Evolutionary conservation across 257 asterid species (phyloP), one percentile per base, ranked within the genome.

Genomic region (Salvia miltiorrhiza): DNA sequence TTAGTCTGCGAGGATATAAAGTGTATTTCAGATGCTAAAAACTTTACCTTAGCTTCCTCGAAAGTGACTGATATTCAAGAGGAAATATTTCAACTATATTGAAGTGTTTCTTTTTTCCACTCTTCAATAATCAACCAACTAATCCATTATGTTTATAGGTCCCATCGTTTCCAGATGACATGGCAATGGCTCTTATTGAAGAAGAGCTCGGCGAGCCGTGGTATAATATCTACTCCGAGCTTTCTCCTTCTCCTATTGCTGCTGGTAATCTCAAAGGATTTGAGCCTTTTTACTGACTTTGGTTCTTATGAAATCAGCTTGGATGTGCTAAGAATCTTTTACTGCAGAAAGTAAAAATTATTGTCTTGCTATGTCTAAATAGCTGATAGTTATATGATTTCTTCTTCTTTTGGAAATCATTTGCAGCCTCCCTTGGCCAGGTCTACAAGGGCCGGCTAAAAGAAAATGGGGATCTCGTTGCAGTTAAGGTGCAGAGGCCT

Each of bases 181-280:
- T 89, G 59, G 97, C 99, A 39, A 94, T 94, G 99, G 90, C 99
- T 82, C 90, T 91, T 64, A 62, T 94, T 67, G 99, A 91, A 81
- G 97, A 91, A 85, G 97, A 94, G 84, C 95, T 94, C 77, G 99
- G 97, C 75, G 83, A 83, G 81, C 99, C 99, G 3, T 94, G 99
- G 99, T 13, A 64, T 55, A 75, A 94, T 74, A 7, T 87, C 53
- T 94, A 91, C 80, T 89, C 97, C 2, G 99, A 94, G 74, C 99
- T 94, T 79, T 87, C 99, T 70, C 28, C 97, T 41, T 94, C 99
- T 28, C 99, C 99, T 30, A 94, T 94, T 70, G 99, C 99, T 50
- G 99, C 97, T 48, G 99, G 99, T 94, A 91, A 85, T 78, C 65
- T 83, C 69, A 73, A 49, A 70, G 63, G 59, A 70, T 60, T 67